phyloP scores from a whole-genome alignment of 1,139 yeast species.

The Geotrichum siamense region DNA sequence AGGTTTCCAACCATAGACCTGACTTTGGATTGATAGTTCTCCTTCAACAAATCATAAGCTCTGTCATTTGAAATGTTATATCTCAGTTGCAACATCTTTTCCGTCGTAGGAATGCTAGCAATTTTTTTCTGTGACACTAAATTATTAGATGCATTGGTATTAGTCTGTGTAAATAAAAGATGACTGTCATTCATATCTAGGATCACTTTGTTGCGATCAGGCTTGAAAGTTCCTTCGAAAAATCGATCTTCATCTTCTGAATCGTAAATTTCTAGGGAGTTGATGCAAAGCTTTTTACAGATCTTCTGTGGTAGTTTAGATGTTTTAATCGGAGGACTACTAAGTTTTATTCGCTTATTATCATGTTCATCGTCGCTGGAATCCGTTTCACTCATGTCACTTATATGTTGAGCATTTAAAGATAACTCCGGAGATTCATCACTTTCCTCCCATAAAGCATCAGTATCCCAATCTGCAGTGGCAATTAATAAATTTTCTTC shows the following conservation, averaged over 20 bases:
- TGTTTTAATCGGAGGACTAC: neutral
- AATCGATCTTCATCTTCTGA: conserved; percentile 69
- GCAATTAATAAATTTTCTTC: conserved; percentile 61
- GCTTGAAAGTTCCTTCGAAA: conserved; percentile 60
- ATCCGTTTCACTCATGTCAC: conserved; percentile 17
- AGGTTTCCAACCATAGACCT: conserved; percentile 90
- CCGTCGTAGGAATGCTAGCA: conserved; percentile 42
- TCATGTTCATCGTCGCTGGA: conserved; percentile 21
- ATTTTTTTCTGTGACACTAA: conserved; percentile 35
- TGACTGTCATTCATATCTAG: conserved; percentile 86
- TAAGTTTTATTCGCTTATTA: conserved; percentile 2
- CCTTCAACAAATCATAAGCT: conserved; percentile 73
- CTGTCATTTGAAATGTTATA: conserved; percentile 85
- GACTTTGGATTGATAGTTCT: conserved; percentile 83
- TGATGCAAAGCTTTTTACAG: conserved; percentile 2
- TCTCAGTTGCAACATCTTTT: conserved; percentile 44
- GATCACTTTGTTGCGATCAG: conserved; percentile 39
- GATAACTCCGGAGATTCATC: conserved; percentile 16
- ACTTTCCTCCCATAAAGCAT: conserved; percentile 45
- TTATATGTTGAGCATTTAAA: neutral
- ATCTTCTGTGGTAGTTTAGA: neutral
- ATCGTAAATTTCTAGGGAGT: conserved; percentile 27
- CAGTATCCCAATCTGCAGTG: conserved; percentile 81
- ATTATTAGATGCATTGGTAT: neutral
- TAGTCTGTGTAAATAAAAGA: conserved; percentile 47